phyloP scores from a whole-genome alignment of 331 rosid genomes.

The Quercus phellos region DNA sequence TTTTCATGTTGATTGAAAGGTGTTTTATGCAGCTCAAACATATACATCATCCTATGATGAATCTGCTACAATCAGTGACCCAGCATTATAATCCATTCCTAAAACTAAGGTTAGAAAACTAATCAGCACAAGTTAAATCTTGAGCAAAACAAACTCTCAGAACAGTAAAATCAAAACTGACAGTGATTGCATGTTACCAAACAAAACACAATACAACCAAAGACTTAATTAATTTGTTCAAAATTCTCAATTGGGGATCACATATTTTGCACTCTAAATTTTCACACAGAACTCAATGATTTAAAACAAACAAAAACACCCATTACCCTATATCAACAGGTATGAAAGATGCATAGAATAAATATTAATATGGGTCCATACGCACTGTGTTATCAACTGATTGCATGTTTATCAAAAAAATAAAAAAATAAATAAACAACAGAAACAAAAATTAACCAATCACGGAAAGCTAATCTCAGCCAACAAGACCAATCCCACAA shows the following conservation, averaged over 20 bases:
- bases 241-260: background rate
- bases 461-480: background rate
- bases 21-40: no score
- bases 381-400: background rate
- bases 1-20: no score
- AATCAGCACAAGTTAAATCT: background rate
- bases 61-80: no score
- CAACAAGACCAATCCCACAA: background rate
- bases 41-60: no score
- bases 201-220: background rate
- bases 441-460: background rate
- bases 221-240: background rate
- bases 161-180: background rate
- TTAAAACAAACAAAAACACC: background rate
- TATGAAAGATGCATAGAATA: background rate
- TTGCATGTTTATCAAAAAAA: no score
- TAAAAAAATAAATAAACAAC: background rate
- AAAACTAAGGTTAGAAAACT: background rate
- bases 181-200: background rate
- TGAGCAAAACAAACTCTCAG: background rate
- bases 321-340: background rate
- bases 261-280: background rate
- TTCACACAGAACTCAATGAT: background rate
- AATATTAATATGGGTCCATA: background rate
- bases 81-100: background rate